These are phyloP conservation scores for Limonium bicolor DNA, from an alignment of 148 eudicot species.

Conservation along the genomic window DNA sequence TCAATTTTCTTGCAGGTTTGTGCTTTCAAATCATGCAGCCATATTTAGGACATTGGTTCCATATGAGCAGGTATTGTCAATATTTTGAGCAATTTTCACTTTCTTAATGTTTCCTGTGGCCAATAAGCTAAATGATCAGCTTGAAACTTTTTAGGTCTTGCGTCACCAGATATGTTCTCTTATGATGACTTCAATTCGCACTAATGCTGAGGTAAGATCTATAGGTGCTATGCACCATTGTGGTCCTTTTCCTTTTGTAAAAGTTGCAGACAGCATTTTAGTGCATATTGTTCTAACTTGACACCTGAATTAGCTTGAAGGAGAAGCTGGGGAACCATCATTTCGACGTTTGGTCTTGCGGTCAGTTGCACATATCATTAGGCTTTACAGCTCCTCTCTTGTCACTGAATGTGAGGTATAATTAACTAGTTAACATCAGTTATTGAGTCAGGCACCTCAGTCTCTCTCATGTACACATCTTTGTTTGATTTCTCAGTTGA, in stretches of 20 bases:
- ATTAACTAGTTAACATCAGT: conserved; percentile 1
- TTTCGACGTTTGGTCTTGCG: conserved; percentile 95
- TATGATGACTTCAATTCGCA: conserved; percentile 95
- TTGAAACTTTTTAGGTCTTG: conserved; percentile 53
- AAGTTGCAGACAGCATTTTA: not conserved
- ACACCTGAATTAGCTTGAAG: conserved; percentile 64
- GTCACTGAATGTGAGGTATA: conserved; percentile 87
- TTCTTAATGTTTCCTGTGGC: not conserved
- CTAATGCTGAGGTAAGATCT: conserved; percentile 76
- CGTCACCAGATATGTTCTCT: conserved; percentile 96
- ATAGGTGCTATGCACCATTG: not conserved
- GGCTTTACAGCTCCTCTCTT: conserved; percentile 87
- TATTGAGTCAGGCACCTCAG: no score
- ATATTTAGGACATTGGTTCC: conserved; percentile 72
- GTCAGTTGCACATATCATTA: conserved; percentile 82
- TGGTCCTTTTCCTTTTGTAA: not conserved
- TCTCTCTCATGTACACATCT: no score
- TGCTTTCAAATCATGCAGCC: conserved; percentile 71
- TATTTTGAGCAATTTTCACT: not conserved
- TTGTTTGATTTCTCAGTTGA: no score
- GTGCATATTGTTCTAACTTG: no score
- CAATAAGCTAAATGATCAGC: conserved; percentile 1
- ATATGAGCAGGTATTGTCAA: conserved; percentile 59
- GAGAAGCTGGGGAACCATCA: conserved; percentile 94
- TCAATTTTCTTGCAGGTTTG: conserved; percentile 68